Evolutionary conservation across 225 moss, liverwort and hornwort genomes (phyloP).

Genomic region (Physcomitrium patens): DNA sequence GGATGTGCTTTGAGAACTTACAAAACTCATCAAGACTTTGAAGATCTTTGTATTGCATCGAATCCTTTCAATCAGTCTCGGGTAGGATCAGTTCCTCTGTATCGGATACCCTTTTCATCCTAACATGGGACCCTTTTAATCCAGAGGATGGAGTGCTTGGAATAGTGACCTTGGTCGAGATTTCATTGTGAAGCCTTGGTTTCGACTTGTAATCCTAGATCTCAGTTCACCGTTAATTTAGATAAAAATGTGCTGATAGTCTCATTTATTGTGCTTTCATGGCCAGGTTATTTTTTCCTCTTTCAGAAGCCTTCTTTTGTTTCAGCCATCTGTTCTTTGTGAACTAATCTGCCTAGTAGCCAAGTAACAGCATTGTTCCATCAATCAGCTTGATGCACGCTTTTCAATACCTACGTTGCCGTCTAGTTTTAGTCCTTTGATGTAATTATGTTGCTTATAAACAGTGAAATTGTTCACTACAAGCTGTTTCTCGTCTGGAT

Average conservation of each 20-base stretch:
- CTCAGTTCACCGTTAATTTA: conserved; percentile 27
- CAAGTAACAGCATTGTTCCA: not conserved
- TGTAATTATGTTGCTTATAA: conserved; percentile 20
- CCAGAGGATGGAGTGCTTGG: conserved; percentile 23
- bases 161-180: not conserved
- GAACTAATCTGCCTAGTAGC: conserved; percentile 3
- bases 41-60: not conserved
- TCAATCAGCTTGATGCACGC: conserved; percentile 14
- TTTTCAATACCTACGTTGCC: not conserved
- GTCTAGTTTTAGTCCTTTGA: conserved; percentile 2
- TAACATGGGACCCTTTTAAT: conserved; percentile 24
- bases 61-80: not conserved
- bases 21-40: not conserved
- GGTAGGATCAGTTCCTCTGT: conserved; percentile 24
- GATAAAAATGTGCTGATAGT: conserved; percentile 26
- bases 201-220: conserved; percentile 16
- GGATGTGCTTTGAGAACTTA: too few relatives aligned
- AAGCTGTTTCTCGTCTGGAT: not conserved
- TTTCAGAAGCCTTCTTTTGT: not conserved
- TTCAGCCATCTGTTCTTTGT: conserved; percentile 23
- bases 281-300: conserved; percentile 27
- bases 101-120: conserved; percentile 1
- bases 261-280: not conserved
- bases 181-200: conserved; percentile 16
- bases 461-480: conserved; percentile 24